These are phyloP conservation scores for Selaginella tamariscina DNA, from an alignment of 75 land plant genomes.

Conservation along the genomic window DNA sequence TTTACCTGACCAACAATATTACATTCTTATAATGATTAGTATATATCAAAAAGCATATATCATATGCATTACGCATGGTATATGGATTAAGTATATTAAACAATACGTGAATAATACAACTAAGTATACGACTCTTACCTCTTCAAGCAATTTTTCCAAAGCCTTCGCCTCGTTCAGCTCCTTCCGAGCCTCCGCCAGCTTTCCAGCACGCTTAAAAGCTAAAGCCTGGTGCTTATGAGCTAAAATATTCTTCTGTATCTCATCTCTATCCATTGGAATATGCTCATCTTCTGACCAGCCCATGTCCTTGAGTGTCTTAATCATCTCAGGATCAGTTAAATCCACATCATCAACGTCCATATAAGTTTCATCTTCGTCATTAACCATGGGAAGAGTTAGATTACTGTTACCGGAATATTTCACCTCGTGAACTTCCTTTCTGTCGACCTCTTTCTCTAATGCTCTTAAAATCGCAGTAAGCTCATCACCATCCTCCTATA, in stretches of 20 bases:
- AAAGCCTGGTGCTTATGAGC: constrained; percentile 78
- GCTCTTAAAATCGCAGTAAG: neutral
- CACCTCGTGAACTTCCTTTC: neutral
- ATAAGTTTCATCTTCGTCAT: neutral
- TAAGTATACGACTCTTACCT: constrained; percentile 46
- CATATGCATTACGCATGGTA: neutral
- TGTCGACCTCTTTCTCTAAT: neutral
- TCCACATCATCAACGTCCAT: neutral
- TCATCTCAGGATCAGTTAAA: neutral
- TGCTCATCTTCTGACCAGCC: neutral
- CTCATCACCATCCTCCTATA: neutral
- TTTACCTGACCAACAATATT: too few relatives aligned
- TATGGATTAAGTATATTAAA: too few relatives aligned
- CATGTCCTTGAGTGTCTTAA: neutral
- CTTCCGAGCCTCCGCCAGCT: constrained; percentile 79
- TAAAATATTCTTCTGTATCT: constrained; percentile 33
- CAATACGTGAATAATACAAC: too few relatives aligned
- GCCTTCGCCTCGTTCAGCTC: constrained; percentile 86
- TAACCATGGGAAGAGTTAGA: neutral
- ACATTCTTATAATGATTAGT: too few relatives aligned
- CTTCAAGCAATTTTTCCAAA: constrained; percentile 68
- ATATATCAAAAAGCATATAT: too few relatives aligned
- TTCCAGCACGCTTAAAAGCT: constrained; percentile 72
- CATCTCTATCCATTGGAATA: neutral
- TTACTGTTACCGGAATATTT: neutral